Evolutionary conservation across 192 early-diverging fungal species (phyloP).

Genomic region (Backusella psychrophila): DNA sequence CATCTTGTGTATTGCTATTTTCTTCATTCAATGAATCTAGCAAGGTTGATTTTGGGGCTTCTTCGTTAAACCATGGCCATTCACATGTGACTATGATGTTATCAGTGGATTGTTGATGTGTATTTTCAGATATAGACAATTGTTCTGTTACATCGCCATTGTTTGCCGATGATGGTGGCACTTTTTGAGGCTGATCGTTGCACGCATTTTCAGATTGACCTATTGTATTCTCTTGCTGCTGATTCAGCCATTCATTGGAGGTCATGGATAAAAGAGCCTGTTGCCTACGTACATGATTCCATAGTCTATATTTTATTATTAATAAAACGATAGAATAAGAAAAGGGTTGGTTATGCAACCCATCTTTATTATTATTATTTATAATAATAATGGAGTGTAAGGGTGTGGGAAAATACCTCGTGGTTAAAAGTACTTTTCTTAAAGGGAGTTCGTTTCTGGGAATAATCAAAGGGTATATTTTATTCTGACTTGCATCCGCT

Average conservation of each 20-base stretch:
- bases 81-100: neutral
- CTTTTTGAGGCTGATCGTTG: slow-evolving; percentile 3
- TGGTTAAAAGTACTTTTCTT: slow-evolving; percentile 19
- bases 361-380: neutral
- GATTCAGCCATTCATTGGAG: slow-evolving; percentile 1
- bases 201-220: neutral
- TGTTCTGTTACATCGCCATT: neutral
- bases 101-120: neutral
- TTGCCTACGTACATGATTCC: slow-evolving; percentile 13
- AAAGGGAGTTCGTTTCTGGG: slow-evolving; percentile 19
- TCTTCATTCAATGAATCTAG: neutral
- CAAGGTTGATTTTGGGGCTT: neutral
- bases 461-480: slow-evolving; percentile 18
- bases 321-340: neutral
- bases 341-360: neutral
- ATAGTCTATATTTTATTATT: slow-evolving; percentile 1
- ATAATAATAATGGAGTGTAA: neutral
- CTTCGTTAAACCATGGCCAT: slow-evolving; percentile 1
- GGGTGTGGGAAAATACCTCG: slow-evolving; percentile 14
- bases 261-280: neutral
- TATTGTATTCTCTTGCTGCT: slow-evolving; percentile 6
- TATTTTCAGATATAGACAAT: neutral
- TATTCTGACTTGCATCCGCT: slow-evolving; percentile 19
- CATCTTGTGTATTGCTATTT: neutral
- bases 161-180: neutral